Evolutionary conservation across 768 basidiomycete genomes (phyloP).

Genomic region (Lentinula raphanica): DNA sequence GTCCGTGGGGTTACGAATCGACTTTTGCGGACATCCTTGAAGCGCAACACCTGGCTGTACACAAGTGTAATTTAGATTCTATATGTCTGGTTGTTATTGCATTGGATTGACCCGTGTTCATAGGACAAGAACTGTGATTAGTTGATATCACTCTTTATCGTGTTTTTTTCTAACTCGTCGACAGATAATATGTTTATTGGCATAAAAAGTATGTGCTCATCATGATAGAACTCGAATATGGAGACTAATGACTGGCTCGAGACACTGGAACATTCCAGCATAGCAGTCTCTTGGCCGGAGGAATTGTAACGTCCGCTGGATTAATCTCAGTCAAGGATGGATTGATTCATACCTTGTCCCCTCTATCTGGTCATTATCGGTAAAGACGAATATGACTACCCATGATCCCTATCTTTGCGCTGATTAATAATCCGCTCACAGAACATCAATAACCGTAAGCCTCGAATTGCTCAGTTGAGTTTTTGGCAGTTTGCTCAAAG

Average conservation of each 20-base stretch:
- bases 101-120: neutral
- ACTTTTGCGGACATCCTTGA: constrained; percentile 52
- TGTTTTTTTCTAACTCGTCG: neutral
- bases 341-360: constrained; percentile 53
- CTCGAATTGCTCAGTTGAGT: neutral
- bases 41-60: constrained; percentile 66
- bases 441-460: constrained; percentile 50
- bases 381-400: constrained; percentile 9
- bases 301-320: constrained; percentile 60
- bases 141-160: neutral
- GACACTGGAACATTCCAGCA: constrained; percentile 62
- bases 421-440: no score
- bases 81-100: neutral
- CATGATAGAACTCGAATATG: neutral
- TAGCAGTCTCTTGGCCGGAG: constrained; percentile 54
- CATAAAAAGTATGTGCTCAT: constrained; percentile 43
- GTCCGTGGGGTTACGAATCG: constrained; percentile 46
- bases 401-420: no score
- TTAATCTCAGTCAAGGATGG: constrained; percentile 62
- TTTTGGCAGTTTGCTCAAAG: neutral
- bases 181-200: constrained; percentile 63
- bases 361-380: constrained; percentile 66
- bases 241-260: constrained; percentile 10
- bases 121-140: constrained; percentile 54
- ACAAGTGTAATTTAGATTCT: constrained; percentile 44